Base-by-base conservation (phyloP, 2,329 filamentous ascomycete genomes). In the Aspergillus proliferans region DNA sequence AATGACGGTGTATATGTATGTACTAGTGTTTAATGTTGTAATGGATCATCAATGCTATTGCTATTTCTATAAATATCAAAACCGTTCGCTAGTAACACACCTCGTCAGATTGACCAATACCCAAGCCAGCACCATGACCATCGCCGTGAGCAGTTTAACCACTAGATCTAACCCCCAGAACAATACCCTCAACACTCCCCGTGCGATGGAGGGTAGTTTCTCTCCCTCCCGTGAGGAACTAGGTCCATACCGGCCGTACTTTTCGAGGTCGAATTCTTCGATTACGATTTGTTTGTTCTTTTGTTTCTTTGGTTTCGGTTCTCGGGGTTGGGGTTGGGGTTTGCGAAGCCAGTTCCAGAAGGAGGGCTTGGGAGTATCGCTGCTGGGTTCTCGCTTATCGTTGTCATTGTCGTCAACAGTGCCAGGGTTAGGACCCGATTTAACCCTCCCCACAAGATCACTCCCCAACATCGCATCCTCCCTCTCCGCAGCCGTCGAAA, bases 231-330 rank as follows among this genome's bases (percentile, higher is more conserved):
- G 61, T 15, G 64, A 60, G 0, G 64, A 67, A 12, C 65, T 58
- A n/a, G 51, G 52, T 18, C 64, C 66, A 49, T 71, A 72, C 6
- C 65, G 66, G 10, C 70, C 70, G 30, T 75, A 71, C 38, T 68
- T 71, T 43, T 74, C 72, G 7, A 75, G 60, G 54, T 75, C 72
- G 42, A 75, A 71, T 48, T 75, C 71, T 41, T 71, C 66, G 36
- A 72, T 55, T 3, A 68, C 54, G 41, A 71, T 58, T 48, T 69
- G 54, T 39, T 65, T 57, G 26, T 55, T 62, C 52, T 70, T 66
- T 30, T 51, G 52, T 28, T 53, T 55, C 43, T 47, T 52, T 30
- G 51, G 43, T 47, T 49, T 59, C 47, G 55, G 39, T 43, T 19
- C 28, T 43, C 4, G 40, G 24, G 19, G 19, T 2, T 12, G 26